Evolutionary conservation across 345 rosid genomes (phyloP), one percentile per base, ranked within the genome.

Genomic region (Chamaenerion angustifolium): DNA sequence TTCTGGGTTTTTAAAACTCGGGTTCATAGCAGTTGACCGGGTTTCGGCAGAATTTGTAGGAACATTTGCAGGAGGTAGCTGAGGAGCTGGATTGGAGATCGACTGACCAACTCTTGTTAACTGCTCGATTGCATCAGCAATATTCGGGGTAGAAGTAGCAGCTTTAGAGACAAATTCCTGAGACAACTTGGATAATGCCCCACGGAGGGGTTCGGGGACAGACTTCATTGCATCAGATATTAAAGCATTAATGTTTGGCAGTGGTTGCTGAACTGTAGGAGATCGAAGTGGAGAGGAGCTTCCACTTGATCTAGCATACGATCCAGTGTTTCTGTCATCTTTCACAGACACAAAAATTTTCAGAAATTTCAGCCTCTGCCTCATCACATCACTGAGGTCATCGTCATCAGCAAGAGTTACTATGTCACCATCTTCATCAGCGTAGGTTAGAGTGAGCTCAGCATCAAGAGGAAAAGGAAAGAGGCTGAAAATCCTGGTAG

Each of bases 351-450:
- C 88, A 46, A 71, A 51, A 25, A 88, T 71, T 68, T 71, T 88
- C 45, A 88, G 73, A 68, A 77, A 84, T 64, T 82, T 92, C 17
- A 92, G 81, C 10, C 59, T 48, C 59, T 92, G 98, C 58, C 62
- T 79, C 62, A 76, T 72, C 40, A 76, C 86, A 68, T 84, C 96
- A 42, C 44, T 16, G 49, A 92, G 69, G 63, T 92, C 98, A 62
- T 64, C 68, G 55, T 92, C 80, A 52, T 88, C 86, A 17, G 79
- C 78, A 18, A 92, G 86, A 8, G 88, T 70, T 23, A 92, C 90
- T 17, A 68, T 61, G 63, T 92, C 98, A 15, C 85, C 96, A 68
- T 90, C 96, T 69, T 90, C 98, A 63, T 90, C 98, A 10, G 77
- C 46, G 62, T 90, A 92, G 21, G 86, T 92, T 56, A 92, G 68